Evolutionary conservation across 2,329 filamentous ascomycete genomes (phyloP).

Genomic region (Lomentospora prolificans): DNA sequence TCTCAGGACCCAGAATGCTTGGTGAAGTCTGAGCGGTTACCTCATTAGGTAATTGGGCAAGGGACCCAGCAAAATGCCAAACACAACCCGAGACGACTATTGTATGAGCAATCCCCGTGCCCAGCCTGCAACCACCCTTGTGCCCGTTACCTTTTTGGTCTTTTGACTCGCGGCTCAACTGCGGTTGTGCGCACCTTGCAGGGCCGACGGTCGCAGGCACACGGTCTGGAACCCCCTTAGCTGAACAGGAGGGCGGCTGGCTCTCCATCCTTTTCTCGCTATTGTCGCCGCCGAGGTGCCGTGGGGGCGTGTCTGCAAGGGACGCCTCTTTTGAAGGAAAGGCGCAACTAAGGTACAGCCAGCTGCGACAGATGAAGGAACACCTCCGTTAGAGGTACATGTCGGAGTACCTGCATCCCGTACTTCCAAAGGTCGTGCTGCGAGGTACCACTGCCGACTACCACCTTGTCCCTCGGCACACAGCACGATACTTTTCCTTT

Average conservation of each 20-base stretch:
- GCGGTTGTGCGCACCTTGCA: background rate
- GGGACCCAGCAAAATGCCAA: constrained; percentile 19
- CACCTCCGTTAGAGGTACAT: background rate
- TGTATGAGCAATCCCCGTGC: constrained; percentile 28
- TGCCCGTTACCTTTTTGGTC: background rate
- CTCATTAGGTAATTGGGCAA: constrained; percentile 14
- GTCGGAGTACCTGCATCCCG: constrained; percentile 1
- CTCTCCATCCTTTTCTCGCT: no score
- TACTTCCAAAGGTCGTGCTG: background rate
- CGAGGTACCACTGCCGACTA: background rate
- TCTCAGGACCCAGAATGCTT: background rate
- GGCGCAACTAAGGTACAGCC: background rate
- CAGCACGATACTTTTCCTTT: no score
- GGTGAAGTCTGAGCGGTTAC: constrained; percentile 6
- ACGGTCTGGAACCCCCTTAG: background rate
- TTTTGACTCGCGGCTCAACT: background rate
- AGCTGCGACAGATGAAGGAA: background rate
- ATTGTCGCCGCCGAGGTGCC: no score
- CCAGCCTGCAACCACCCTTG: background rate
- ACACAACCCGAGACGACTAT: constrained; percentile 39
- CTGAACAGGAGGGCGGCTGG: background rate
- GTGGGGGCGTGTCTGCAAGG: no score
- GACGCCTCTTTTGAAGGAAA: no score
- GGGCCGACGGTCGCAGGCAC: background rate
- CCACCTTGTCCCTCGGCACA: background rate